A percentile compares a stretch with the other conserved stretches of the same genome.
phyloP scores from a whole-genome alignment of 225 moss, liverwort and hornwort species.

The Lunularia cruciata region DNA sequence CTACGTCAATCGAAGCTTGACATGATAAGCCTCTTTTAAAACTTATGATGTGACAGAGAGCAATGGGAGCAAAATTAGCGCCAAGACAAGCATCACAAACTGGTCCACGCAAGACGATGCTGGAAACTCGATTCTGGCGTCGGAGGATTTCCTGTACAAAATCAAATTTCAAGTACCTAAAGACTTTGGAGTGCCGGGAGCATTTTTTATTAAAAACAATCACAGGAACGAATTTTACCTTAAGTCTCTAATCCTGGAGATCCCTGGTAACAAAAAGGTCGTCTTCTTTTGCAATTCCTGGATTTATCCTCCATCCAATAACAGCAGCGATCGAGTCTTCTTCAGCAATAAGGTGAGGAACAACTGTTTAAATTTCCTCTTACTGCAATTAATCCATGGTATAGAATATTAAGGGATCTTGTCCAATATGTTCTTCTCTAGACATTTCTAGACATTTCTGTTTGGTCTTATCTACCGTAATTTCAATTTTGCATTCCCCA shows the following conservation, averaged over 20 bases:
- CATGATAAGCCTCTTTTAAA: too few species aligned
- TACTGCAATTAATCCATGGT: too few species aligned
- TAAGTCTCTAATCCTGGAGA: conserved; percentile 36
- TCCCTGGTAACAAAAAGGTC: conserved; percentile 31
- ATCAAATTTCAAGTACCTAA: conserved; percentile 41
- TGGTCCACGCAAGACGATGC: conserved; percentile 36
- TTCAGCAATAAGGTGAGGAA: conserved; percentile 58
- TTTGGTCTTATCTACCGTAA: too few species aligned
- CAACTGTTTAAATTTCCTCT: too few species aligned
- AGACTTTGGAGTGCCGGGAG: conserved; percentile 33
- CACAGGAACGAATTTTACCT: conserved; percentile 60
- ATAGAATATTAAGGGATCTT: too few species aligned
- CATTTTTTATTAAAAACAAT: conserved; percentile 47
- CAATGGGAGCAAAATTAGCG: conserved; percentile 5
- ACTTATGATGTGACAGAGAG: conserved; percentile 13
- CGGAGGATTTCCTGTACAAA: conserved; percentile 40
- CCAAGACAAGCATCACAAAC: conserved; percentile 6
- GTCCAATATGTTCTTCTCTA: too few species aligned
- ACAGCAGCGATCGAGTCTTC: conserved; percentile 47
- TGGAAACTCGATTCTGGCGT: conserved; percentile 29
- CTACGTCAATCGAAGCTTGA: too few species aligned
- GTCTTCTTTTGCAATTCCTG: conserved; percentile 59
- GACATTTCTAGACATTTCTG: too few species aligned
- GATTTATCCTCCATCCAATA: conserved; percentile 48
- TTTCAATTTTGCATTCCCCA: too few species aligned